These are phyloP conservation scores for Camelina laxa DNA, from an alignment of 345 rosid species.

Conservation along the genomic window DNA sequence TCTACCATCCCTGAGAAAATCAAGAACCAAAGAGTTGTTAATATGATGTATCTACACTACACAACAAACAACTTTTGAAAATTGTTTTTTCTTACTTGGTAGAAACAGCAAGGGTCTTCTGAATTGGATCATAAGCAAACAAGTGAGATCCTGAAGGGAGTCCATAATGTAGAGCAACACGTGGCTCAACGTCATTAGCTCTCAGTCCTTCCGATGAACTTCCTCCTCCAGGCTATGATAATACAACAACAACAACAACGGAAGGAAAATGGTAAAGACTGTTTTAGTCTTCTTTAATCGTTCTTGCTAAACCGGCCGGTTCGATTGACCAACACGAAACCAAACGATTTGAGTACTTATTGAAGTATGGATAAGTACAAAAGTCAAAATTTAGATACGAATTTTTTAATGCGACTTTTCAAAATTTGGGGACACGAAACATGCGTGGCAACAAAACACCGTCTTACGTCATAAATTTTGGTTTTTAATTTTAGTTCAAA, in stretches of 20 bases:
- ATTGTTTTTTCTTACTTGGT: conserved; percentile 55
- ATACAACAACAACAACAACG: conserved; percentile 34
- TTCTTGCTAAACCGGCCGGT: conserved; percentile 19
- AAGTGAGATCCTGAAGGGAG: conserved; percentile 70
- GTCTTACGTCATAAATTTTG: conserved; percentile 17
- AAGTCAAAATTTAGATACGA: conserved; percentile 25
- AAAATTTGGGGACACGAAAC: conserved; percentile 32
- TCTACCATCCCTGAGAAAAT: conserved; percentile 71
- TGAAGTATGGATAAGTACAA: conserved; percentile 15
- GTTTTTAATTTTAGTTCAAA: neutral
- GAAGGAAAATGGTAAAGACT: conserved; percentile 2
- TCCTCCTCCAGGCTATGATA: conserved; percentile 68
- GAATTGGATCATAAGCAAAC: conserved; percentile 73
- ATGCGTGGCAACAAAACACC: conserved; percentile 31
- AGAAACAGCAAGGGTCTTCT: conserved; percentile 74
- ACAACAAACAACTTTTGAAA: neutral
- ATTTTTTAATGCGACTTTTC: conserved; percentile 19
- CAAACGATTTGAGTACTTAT: neutral
- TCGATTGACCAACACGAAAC: neutral
- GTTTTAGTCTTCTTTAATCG: neutral
- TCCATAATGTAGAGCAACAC: conserved; percentile 76
- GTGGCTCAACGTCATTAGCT: conserved; percentile 81
- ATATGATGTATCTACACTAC: neutral
- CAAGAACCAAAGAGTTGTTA: neutral
- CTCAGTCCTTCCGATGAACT: conserved; percentile 57